A percentile compares a stretch with the other conserved stretches of the same genome.
These are phyloP conservation scores for Starmerella potacharoeniae DNA, from an alignment of 805 yeast species.

Conservation along the genomic window DNA sequence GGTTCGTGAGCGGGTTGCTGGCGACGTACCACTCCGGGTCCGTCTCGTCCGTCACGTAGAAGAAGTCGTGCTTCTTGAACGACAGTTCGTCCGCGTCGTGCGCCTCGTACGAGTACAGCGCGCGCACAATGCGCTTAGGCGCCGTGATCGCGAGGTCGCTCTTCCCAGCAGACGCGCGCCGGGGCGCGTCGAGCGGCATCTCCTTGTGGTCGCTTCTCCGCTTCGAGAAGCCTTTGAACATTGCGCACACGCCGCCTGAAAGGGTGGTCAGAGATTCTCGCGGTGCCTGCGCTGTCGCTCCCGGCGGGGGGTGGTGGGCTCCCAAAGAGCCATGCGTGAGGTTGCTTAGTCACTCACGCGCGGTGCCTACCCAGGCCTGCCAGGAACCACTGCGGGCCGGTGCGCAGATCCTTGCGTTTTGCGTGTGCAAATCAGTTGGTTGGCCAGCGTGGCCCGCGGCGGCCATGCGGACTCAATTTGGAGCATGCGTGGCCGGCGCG, in stretches of 20 bases:
- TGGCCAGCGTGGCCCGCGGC: too few species aligned
- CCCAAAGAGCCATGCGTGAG: neutral
- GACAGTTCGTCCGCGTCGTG: constrained; percentile 72
- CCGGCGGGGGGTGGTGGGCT: neutral
- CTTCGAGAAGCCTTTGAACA: constrained; percentile 16
- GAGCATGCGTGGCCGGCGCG: too few species aligned
- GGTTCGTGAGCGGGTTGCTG: constrained; percentile 66
- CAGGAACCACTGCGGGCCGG: neutral
- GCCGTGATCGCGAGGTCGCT: constrained; percentile 33
- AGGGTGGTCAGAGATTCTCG: neutral
- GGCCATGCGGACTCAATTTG: too few species aligned
- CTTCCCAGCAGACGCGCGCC: constrained; percentile 15
- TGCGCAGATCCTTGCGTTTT: too few species aligned
- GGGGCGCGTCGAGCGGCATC: neutral
- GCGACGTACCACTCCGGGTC: constrained; percentile 74
- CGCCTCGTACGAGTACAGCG: constrained; percentile 63
- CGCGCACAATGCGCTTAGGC: constrained; percentile 76
- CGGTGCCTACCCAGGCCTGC: neutral
- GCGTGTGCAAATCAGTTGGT: too few species aligned
- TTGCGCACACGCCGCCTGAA: neutral
- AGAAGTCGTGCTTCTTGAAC: constrained; percentile 75
- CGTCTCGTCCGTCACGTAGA: constrained; percentile 58
- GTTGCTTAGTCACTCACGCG: neutral
- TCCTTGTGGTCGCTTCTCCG: constrained; percentile 13
- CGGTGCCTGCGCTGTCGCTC: neutral